Evolutionary conservation across 345 rosid genomes (phyloP), one percentile per base, ranked within the genome.

Genomic region (Moringa oleifera): DNA sequence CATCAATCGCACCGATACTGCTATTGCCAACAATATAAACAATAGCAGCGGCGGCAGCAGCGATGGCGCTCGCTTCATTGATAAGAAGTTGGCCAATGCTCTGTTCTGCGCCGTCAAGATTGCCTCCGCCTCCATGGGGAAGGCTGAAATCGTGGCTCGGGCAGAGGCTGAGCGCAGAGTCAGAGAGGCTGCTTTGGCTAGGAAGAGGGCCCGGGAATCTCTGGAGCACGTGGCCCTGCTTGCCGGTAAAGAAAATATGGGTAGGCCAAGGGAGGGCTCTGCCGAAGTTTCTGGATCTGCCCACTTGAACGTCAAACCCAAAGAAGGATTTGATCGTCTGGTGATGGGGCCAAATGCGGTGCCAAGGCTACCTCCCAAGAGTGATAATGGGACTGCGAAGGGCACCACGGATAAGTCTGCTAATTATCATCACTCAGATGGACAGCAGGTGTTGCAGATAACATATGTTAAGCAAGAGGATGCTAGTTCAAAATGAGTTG

Each of bases 141-240:
- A 81, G 58, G 91, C 88, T 0, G 90, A 76, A 0, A 4, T 8
- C 0, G 66, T 41, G 2, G 76, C 76, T 3, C 70, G 74, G 63
- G 20, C 46, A 2, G 88, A 86, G 28, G 90, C 86, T 0, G 96
- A 80, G 10, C 70, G 80, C 75, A 75, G 77, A 64, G 91, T 65
- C 0, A 66, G 62, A 68, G 98, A 88, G 49, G 90, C 89, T 0
- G 85, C 85, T 0, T 62, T 75, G 25, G 89, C 86, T 4, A 76
- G 75, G 65, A 88, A 82, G 78, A 86, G 83, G 68, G 90, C 91
- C 0, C 74, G 82, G 37, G 96, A 88, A 70, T 86, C 91, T 15
- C 63, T 91, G 23, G 91, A 85, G 64, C 69, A 78, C 12, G 77
- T 85, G 1, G 65, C 77, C 0, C 10, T 20, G 46, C 67, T 73